Percentiles rank a stretch among this genome's conserved stretches.
Evolutionary conservation across 495 filamentous ascomycete genomes (phyloP).

Genomic region (Elaphomyces granulatus): DNA sequence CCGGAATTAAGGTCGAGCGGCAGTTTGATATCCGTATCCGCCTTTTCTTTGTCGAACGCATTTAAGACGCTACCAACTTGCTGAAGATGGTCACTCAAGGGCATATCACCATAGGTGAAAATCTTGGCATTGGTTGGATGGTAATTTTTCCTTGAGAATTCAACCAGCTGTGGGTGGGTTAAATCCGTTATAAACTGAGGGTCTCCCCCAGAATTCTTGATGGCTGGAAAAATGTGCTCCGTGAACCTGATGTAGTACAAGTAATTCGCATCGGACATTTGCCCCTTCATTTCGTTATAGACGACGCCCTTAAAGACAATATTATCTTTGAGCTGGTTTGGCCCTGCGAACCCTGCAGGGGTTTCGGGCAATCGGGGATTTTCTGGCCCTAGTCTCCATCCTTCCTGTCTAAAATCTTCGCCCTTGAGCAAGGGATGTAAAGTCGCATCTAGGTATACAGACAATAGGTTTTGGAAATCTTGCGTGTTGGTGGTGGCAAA

Average conservation of each 20-base stretch:
- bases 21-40: slow-evolving; percentile 56
- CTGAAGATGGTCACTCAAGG: slow-evolving; percentile 59
- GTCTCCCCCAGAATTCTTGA: slow-evolving; percentile 94
- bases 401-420: slow-evolving; percentile 91
- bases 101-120: slow-evolving; percentile 91
- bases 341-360: slow-evolving; percentile 24
- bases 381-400: slow-evolving; percentile 89
- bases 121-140: slow-evolving; percentile 94
- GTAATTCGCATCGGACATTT: slow-evolving; percentile 95
- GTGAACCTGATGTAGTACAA: slow-evolving; percentile 89
- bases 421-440: slow-evolving; percentile 74
- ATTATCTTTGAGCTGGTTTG: slow-evolving; percentile 21
- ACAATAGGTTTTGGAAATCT: slow-evolving; percentile 91
- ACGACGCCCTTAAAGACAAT: slow-evolving; percentile 97
- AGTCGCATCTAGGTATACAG: slow-evolving; percentile 92
- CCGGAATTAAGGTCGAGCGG: slow-evolving; percentile 60
- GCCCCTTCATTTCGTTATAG: slow-evolving; percentile 99
- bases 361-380: slow-evolving; percentile 47
- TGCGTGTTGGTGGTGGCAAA: slow-evolving; percentile 96
- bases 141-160: slow-evolving; percentile 83
- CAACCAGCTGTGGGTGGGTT: slow-evolving; percentile 69
- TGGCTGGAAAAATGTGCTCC: slow-evolving; percentile 81
- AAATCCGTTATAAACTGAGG: slow-evolving; percentile 91
- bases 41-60: slow-evolving; percentile 50
- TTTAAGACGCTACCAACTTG: slow-evolving; percentile 60